Base-by-base conservation (phyloP, 768 basidiomycete genomes). In the Lactarius hatsudake region DNA sequence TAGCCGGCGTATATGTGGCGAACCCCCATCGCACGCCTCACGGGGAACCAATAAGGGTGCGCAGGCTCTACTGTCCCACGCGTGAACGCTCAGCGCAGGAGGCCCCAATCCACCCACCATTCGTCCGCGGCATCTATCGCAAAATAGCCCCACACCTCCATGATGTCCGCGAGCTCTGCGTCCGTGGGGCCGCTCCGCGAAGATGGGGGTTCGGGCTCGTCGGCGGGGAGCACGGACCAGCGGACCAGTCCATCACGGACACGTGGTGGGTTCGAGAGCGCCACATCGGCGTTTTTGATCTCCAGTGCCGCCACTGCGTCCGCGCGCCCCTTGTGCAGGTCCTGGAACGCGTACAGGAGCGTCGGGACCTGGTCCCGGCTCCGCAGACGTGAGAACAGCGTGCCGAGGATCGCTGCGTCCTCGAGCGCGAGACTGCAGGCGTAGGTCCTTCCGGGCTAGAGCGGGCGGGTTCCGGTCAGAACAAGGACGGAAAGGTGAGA, bases 371-470 rank as follows among this genome's bases (percentile, higher is more conserved):
- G 75, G 3, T 65, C 64, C 26, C 62, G 59, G 26, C 64, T 64
- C 32, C 71, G 59, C 55, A 76, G 61, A 59, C 64, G 75, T 5
- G 75, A 74, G 68, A 76, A 69, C 26, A 76, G 65, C 32, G 66
- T 66, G 62, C 75, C 75, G 53, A 76, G 71, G 23, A 73, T 68
- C 1, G 73, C 74, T n/a, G 73, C 75, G 42, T 76, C 75, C 59
- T 76, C 76, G 38, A 76, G 64, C 54, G 65, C 40, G 28, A 70
- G 63, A 34, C 51, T n/a, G 30, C 45, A 48, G 26, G 77, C 77
- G 62, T 78, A 78, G 1, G 74, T 75, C 56, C 77, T 75, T 70
- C 79, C 79, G 5, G 79, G 78, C 77, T 78, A 53, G 36, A 38
- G 28, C 12, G 17, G 26, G 42, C 23, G 32, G 34, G 48, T 40